phyloP scores from a whole-genome alignment of 257 asterid genomes.

The Jasminum sambac region DNA sequence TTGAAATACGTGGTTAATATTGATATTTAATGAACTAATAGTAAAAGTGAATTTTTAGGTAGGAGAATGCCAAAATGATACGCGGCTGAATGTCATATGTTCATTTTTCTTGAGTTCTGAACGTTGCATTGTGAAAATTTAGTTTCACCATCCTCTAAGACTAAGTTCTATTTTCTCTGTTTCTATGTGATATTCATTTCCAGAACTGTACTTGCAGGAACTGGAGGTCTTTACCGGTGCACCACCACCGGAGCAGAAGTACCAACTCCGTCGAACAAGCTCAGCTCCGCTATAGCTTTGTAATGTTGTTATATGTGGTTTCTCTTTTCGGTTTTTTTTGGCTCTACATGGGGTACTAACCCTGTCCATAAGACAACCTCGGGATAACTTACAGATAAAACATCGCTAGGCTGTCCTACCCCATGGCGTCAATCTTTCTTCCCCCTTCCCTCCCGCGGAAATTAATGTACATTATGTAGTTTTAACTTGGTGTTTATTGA shows the following conservation, averaged over 20 bases:
- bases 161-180: neutral
- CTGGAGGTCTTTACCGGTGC: conserved; percentile 39
- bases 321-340: neutral
- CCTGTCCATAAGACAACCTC: conserved; percentile 24
- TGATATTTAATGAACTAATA: no score
- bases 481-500: neutral
- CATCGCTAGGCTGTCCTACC: conserved; percentile 17
- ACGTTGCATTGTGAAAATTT: neutral
- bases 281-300: conserved; percentile 42
- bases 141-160: neutral
- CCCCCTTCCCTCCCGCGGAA: no score
- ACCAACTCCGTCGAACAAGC: conserved; percentile 52
- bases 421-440: conserved; percentile 11
- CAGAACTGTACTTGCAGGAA: conserved; percentile 35
- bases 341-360: conserved; percentile 1
- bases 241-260: conserved; percentile 49
- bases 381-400: conserved; percentile 7
- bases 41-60: no score
- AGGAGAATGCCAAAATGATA: no score
- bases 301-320: conserved; percentile 19
- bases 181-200: neutral
- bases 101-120: neutral
- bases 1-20: no score
- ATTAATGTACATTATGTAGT: neutral
- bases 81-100: neutral